These are phyloP conservation scores for Penicillium angulare DNA, from an alignment of 495 filamentous ascomycete genomes.

Conservation along the genomic window DNA sequence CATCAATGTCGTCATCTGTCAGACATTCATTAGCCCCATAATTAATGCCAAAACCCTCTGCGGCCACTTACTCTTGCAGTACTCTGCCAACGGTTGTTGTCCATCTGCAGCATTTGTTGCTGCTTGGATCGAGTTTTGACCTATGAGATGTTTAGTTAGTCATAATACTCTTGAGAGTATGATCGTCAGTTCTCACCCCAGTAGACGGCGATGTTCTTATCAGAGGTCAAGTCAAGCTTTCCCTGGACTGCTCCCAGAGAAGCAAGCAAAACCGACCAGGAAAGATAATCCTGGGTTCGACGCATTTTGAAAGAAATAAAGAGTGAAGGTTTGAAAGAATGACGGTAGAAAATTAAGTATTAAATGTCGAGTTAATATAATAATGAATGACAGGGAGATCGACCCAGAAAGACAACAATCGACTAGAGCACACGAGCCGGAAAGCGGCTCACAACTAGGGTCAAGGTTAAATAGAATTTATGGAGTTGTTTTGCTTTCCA, in stretches of 20 bases:
- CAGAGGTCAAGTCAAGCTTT: conserved; percentile 41
- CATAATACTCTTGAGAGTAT: not conserved
- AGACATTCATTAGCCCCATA: not conserved
- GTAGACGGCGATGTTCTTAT: conserved; percentile 58
- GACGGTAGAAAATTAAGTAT: conserved; percentile 6
- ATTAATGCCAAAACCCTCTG: not conserved
- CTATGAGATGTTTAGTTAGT: conserved; percentile 24
- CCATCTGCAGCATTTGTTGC: conserved; percentile 37
- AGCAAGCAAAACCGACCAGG: conserved; percentile 27
- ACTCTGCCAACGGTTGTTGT: conserved; percentile 55
- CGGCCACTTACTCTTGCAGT: conserved; percentile 54
- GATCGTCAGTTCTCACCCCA: too few relatives aligned
- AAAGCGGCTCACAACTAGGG: not conserved
- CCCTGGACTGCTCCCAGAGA: conserved; percentile 35
- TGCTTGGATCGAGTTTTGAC: conserved; percentile 58
- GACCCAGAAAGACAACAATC: conserved; percentile 10
- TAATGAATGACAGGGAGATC: conserved; percentile 9
- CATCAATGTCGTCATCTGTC: conserved; percentile 40
- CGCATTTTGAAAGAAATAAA: conserved; percentile 22
- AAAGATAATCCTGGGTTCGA: conserved; percentile 22
- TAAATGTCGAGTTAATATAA: not conserved
- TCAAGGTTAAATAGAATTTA: conserved; percentile 20
- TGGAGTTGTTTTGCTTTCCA: conserved; percentile 14
- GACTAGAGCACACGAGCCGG: conserved; percentile 1
- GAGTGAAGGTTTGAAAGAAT: not conserved